Conservation (phyloP, 306 rosid genomes). For the Betula pendula region DNA sequence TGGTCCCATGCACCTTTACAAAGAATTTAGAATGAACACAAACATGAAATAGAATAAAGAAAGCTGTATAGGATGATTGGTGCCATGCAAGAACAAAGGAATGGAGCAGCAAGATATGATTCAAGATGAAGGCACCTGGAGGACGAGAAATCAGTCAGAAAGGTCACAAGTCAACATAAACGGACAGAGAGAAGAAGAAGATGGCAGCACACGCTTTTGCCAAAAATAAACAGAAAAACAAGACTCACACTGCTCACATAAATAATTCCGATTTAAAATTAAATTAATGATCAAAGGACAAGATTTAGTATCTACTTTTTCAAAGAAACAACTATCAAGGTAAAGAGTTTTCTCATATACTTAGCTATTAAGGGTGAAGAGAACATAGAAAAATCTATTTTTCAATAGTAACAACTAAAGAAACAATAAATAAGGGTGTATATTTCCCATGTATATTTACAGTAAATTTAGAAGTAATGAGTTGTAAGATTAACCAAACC, state of each 20-base stretch:
- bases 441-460: conserved; percentile 17
- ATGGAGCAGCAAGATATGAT: not conserved
- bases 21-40: not conserved
- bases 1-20: not conserved
- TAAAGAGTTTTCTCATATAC: not conserved
- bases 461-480: conserved; percentile 20
- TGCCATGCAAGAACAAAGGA: not conserved
- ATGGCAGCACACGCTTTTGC: not conserved
- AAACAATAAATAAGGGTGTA: conserved; percentile 8
- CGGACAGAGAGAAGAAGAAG: not conserved
- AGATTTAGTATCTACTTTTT: not conserved
- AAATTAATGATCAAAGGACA: not conserved
- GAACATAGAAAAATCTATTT: not conserved
- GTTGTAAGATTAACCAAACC: conserved; percentile 50
- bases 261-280: not conserved
- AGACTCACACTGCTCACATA: not conserved
- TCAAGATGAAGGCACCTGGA: not conserved
- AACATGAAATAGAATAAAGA: not conserved
- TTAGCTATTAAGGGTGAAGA: not conserved
- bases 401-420: not conserved
- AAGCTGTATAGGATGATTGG: not conserved
- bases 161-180: not conserved
- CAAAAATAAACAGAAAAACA: not conserved
- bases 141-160: not conserved
- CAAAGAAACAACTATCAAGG: not conserved